A percentile compares a stretch with the other conserved stretches of the same genome.
Evolutionary conservation across 164 flowering plant species (phyloP).

Genomic region (Annona squamosa): DNA sequence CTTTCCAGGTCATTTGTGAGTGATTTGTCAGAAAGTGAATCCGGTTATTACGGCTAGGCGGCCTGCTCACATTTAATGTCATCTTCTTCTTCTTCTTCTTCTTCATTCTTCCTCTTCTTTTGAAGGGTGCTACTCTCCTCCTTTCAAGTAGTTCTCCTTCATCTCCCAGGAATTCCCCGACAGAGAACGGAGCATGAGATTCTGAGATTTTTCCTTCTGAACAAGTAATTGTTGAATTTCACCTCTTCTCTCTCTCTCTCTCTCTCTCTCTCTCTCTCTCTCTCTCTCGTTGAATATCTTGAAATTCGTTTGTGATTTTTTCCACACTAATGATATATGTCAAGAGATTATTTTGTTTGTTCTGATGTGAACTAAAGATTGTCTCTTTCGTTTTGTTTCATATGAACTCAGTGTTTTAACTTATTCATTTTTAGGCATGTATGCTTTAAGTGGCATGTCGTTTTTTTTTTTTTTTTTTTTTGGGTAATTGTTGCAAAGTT

Average conservation of each 20-base stretch:
- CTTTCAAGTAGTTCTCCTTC: neutral
- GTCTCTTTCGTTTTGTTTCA: neutral
- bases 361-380: neutral
- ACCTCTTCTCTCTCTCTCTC: neutral
- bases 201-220: neutral
- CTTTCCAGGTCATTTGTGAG: neutral
- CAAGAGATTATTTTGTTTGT: neutral
- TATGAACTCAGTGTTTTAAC: neutral
- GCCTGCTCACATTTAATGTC: neutral
- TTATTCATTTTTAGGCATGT: neutral
- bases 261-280: too few relatives aligned
- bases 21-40: neutral
- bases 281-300: neutral
- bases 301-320: neutral
- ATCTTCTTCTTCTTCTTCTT: neutral
- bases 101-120: neutral
- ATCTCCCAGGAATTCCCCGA: neutral
- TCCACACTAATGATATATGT: neutral
- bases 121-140: neutral
- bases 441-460: too few relatives aligned
- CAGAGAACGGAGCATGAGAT: neutral
- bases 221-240: neutral
- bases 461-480: too few relatives aligned
- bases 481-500: too few relatives aligned
- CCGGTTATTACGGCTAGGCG: neutral